Evolutionary conservation across 2,329 filamentous ascomycete genomes (phyloP).

Genomic region (Pseudogymnoascus pannorum): DNA sequence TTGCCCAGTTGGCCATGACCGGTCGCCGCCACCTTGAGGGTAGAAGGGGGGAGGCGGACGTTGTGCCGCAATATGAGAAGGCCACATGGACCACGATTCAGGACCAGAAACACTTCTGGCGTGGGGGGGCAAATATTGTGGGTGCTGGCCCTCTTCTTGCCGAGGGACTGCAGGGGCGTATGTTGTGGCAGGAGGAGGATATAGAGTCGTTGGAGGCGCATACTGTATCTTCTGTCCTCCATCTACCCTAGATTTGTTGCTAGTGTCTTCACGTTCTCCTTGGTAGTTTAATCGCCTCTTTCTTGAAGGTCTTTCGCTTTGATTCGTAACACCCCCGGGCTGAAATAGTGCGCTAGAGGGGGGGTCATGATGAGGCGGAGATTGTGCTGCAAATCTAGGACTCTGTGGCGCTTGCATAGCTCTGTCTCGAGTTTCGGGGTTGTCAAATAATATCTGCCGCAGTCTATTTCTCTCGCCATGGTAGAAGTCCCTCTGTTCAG

Average conservation of each 20-base stretch:
- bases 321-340: neutral
- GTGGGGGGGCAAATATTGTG: neutral
- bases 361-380: neutral
- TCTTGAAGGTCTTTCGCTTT: neutral
- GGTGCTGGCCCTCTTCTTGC: neutral
- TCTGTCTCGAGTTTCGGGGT: neutral
- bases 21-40: slow-evolving; percentile 20
- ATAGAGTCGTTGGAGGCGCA: neutral
- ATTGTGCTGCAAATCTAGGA: neutral
- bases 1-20: slow-evolving; percentile 23
- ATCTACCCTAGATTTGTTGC: neutral
- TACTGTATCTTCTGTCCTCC: neutral
- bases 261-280: neutral
- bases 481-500: slow-evolving; percentile 63
- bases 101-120: neutral
- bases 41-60: slow-evolving; percentile 23
- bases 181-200: too few relatives aligned
- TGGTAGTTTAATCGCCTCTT: neutral
- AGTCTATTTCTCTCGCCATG: slow-evolving; percentile 60
- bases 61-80: slow-evolving; percentile 17
- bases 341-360: neutral
- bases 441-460: neutral
- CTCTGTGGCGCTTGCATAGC: neutral
- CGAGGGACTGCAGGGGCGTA: neutral
- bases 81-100: neutral